Conservation (phyloP, 2,329 filamentous ascomycete genomes). For the Phaeosphaeriaceae sp. region DNA sequence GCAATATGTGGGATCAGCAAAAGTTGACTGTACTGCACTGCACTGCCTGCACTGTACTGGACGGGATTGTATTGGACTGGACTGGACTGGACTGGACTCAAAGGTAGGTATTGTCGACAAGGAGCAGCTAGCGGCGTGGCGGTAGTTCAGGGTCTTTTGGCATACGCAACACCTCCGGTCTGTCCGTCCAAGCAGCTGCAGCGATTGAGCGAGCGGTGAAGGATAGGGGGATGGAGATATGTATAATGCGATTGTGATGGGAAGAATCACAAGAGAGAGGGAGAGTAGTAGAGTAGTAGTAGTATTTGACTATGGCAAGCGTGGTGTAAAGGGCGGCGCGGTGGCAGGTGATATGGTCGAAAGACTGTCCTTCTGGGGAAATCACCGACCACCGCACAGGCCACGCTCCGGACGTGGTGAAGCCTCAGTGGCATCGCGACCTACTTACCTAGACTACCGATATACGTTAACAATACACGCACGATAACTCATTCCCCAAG, state of each 20-base stretch:
- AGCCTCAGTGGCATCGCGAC: neutral
- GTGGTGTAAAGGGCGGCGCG: too few relatives aligned
- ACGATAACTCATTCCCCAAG: too few relatives aligned
- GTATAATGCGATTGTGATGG: constrained; percentile 4
- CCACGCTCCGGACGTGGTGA: constrained; percentile 3
- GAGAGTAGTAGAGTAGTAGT: too few relatives aligned
- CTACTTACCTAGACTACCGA: neutral
- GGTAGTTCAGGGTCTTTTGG: constrained; percentile 37
- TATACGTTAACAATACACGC: constrained; percentile 1
- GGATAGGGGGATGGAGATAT: constrained; percentile 14
- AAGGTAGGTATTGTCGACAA: constrained; percentile 5
- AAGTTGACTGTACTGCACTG: too few relatives aligned
- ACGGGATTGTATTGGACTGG: too few relatives aligned
- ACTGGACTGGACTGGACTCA: too few relatives aligned
- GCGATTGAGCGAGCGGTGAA: constrained; percentile 30
- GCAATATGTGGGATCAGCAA: too few relatives aligned
- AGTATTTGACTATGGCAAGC: too few relatives aligned
- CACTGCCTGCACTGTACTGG: too few relatives aligned
- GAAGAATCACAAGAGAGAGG: neutral
- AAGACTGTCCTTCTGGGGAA: too few relatives aligned
- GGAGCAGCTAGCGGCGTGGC: constrained; percentile 15
- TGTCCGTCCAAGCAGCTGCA: constrained; percentile 27
- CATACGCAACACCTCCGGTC: constrained; percentile 38
- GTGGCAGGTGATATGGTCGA: constrained; percentile 17
- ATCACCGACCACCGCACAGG: constrained; percentile 5